phyloP scores from a whole-genome alignment of 1,139 yeast species.

The Candida labiduridarum region DNA sequence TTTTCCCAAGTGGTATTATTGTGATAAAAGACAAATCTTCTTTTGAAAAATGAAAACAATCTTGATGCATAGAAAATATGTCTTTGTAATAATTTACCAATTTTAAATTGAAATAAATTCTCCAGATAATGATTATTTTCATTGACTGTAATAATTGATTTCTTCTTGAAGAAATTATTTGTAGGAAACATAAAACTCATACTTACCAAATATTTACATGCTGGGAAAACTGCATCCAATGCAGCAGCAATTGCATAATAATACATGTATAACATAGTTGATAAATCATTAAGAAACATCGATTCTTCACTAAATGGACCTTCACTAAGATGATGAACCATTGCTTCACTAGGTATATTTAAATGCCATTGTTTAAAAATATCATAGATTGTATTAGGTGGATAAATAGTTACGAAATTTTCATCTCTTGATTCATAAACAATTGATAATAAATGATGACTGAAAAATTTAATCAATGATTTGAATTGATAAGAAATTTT shows the following conservation, averaged over 20 bases:
- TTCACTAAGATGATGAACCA: constrained; percentile 9
- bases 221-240: constrained; percentile 30
- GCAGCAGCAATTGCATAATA: constrained; percentile 27
- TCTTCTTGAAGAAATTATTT: constrained; percentile 16
- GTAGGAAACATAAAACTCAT: constrained; percentile 24
- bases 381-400: constrained; percentile 22
- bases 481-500: constrained; percentile 16
- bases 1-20: constrained; percentile 23
- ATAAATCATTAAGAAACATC: constrained; percentile 20
- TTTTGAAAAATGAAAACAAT: constrained; percentile 28
- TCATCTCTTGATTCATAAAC: constrained; percentile 19
- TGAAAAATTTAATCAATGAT: constrained; percentile 17
- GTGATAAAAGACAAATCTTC: constrained; percentile 23
- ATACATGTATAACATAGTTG: constrained; percentile 27
- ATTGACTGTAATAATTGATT: constrained; percentile 17
- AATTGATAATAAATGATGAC: constrained; percentile 16
- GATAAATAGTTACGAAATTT: constrained; percentile 21
- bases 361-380: constrained; percentile 26
- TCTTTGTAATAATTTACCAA: constrained; percentile 24
- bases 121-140: constrained; percentile 17
- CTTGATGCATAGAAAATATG: constrained; percentile 31
- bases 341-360: constrained; percentile 26
- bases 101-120: constrained; percentile 12
- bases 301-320: constrained; percentile 13
- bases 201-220: constrained; percentile 26